Base-by-base conservation (phyloP, 768 basidiomycete species). In the Phlebiopsis gigantea region DNA sequence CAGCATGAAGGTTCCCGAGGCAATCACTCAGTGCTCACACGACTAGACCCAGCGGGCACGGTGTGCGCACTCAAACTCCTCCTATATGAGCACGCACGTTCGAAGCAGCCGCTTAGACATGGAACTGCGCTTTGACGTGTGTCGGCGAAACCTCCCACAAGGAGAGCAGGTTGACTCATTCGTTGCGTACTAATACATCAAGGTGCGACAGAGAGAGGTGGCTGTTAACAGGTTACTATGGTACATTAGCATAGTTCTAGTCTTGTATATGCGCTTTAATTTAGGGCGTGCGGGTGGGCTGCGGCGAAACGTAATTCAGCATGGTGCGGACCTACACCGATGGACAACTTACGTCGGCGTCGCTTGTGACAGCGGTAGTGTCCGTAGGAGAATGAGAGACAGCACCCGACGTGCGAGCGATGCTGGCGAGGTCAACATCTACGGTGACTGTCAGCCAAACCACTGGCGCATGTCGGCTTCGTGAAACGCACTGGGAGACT, bases 371-470 rank as follows among this genome's bases (percentile, higher is more conserved):
- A 44, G 65, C 56, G 39, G 67, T 48, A 29, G 65, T 55, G 43
- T 52, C 47, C 25, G 66, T 64, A 55, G 61, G 85, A 60, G 81
- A 86, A 58, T 70, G 73, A 60, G 81, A 83, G 26, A 84, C 81
- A 12, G 85, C 92, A 58, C 78, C 79, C 8, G 90, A 93, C 55
- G 90, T 90, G 63, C 90, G 84, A 14, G 93, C 93, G 64, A 95
- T 94, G 54, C 85, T 77, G 30, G 80, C 77, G 57, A 95, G 79
- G 71, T 93, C 88, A 43, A 82, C 72, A 17, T 57, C 63, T 66
- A 44, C 14, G 57, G 50, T 8, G 19, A 6, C 22, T 45, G 25
- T 34, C 12, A 60, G 47, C 46, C 19, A 30, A 42, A 24, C 24
- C n/a, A n/a, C n/a, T n/a, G n/a, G n/a, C n/a, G n/a, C n/a, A n/a